These are phyloP conservation scores for Pseudevernia furfuracea DNA, from an alignment of 495 filamentous ascomycete species.

Conservation along the genomic window DNA sequence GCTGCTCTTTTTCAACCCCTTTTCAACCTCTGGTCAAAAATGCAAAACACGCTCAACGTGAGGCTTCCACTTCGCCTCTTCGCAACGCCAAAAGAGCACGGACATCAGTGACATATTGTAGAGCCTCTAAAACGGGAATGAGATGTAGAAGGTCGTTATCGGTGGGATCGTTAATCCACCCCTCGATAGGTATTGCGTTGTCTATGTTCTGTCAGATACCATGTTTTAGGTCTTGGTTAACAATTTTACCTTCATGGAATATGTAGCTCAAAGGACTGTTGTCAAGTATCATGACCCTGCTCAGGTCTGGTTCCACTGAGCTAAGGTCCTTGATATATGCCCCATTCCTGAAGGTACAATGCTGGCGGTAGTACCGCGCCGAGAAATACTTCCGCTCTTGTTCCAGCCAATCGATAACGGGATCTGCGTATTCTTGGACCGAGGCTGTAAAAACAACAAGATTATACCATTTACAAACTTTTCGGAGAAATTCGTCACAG, in stretches of 20 bases:
- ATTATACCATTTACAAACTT: conserved; percentile 97
- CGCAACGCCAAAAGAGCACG: conserved; percentile 79
- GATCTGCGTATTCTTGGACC: conserved; percentile 97
- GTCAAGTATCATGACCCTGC: conserved; percentile 96
- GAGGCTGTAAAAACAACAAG: conserved; percentile 95
- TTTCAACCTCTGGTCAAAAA: background rate
- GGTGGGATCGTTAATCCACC: conserved; percentile 86
- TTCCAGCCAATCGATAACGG: conserved; percentile 98
- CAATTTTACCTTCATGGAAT: conserved; percentile 80
- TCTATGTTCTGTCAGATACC: conserved; percentile 46
- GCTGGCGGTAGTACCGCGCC: conserved; percentile 85
- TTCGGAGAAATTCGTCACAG: conserved; percentile 93
- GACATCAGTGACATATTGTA: conserved; percentile 95
- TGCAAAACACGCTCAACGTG: conserved; percentile 15
- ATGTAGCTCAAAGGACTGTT: conserved; percentile 97
- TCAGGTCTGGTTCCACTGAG: conserved; percentile 90
- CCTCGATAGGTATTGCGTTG: conserved; percentile 89
- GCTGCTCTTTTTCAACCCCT: conserved; percentile 1
- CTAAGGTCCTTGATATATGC: conserved; percentile 97
- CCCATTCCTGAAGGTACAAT: conserved; percentile 89
- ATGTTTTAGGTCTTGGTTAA: conserved; percentile 31
- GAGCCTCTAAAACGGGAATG: conserved; percentile 84
- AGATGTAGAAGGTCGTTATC: conserved; percentile 87
- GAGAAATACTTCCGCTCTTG: conserved; percentile 93
- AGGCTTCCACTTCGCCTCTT: conserved; percentile 63